Evolutionary conservation across 768 basidiomycete genomes (phyloP), one percentile per base, ranked within the genome.

Genomic region (Vararia minispora): DNA sequence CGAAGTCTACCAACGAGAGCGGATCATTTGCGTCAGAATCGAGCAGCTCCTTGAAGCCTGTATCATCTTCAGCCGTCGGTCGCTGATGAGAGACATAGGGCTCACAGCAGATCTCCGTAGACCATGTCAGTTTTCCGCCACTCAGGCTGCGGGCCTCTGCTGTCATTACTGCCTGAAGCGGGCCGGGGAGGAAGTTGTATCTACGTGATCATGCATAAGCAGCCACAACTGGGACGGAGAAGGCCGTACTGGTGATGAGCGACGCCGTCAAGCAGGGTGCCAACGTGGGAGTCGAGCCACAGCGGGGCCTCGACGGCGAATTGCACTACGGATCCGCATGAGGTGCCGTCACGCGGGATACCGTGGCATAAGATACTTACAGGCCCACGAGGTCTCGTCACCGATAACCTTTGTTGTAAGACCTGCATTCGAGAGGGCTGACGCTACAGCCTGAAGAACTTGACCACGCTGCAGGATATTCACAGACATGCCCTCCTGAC

Each of bases 401-500:
- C 61, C 64, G 26, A 66, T 47, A 31, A 47, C 39, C 12, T 35
- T 33, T 18, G 39, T 39, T 20, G 42, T 40, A 22, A 47, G 39
- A 9, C 46, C 42, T 8, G 34, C 35, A 13, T 31, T 30, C 13
- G 34, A 29, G 25, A 47, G 42, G 16, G 46, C 42, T 6, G 38
- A 12, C n/a, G 37, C 37, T 5, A 67, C 42, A 18, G 60, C 57
- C 35, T 54, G 62, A 26, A 69, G 53, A 10, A 69, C 63, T 35
- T 60, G 59, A 2, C 63, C 61, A 14, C 65, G 64, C 62, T 64
- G 62, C 39, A 42, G 56, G 5, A 63, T 61, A 31, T 46, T 43
- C 28, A 69, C 66, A 37, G 54, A 48, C 66, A 69, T 69, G 3
- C 66, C 67, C 50, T 69, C 66, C 47, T 69, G 67, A 14, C 61